These are phyloP conservation scores for Apiotrichum akiyoshidainum DNA, from an alignment of 1,284 basidiomycete genomes.

Conservation along the genomic window DNA sequence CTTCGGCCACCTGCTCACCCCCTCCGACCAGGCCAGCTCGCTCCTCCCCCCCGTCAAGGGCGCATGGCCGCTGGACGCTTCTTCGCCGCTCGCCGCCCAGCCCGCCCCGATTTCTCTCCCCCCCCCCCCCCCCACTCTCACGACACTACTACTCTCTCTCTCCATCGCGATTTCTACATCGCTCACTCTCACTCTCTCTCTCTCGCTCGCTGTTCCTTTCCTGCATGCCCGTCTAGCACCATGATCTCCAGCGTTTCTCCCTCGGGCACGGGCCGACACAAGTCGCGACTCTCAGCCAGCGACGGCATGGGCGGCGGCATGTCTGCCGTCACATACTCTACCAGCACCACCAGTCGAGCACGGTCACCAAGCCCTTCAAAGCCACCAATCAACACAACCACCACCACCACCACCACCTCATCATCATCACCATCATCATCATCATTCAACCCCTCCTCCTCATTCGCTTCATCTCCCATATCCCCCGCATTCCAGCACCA, in stretches of 20 bases:
- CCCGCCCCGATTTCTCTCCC: too few species aligned
- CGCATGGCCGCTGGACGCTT: conserved; percentile 1
- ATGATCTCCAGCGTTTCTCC: too few species aligned
- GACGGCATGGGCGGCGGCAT: not conserved
- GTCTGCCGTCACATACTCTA: not conserved
- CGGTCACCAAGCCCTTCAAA: not conserved
- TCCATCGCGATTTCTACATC: too few species aligned
- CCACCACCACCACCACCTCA: not conserved
- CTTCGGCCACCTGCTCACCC: conserved; percentile 16
- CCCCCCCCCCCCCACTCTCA: too few species aligned
- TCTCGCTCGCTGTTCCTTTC: too few species aligned
- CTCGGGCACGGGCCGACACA: too few species aligned
- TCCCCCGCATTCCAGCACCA: not conserved
- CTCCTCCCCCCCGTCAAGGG: conserved; percentile 11
- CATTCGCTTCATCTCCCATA: not conserved
- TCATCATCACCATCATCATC: not conserved
- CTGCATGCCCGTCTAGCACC: too few species aligned
- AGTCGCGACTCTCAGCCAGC: not conserved
- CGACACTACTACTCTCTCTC: too few species aligned
- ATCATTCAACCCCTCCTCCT: not conserved
- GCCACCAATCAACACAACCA: not conserved
- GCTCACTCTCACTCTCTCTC: too few species aligned
- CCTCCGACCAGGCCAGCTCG: not conserved
- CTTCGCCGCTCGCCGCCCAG: not conserved
- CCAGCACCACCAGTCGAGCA: not conserved